Evolutionary conservation across 192 early-diverging fungal species (phyloP).

Genomic region (Glomus cerebriforme): DNA sequence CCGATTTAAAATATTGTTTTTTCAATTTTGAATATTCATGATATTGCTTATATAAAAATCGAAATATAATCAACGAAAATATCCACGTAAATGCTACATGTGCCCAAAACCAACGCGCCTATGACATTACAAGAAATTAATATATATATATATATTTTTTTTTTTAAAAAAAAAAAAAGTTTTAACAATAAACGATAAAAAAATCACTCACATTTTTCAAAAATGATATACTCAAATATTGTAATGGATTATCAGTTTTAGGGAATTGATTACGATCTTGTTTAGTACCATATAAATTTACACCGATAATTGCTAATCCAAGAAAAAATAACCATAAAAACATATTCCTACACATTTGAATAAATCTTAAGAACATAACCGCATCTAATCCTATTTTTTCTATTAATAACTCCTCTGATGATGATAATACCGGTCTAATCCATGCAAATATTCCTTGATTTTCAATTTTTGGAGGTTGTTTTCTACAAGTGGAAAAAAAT

Average conservation of each 20-base stretch:
- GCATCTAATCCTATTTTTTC: slow-evolving; percentile 72
- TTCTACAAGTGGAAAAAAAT: slow-evolving; percentile 36
- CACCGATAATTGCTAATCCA: slow-evolving; percentile 60
- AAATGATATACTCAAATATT: background rate
- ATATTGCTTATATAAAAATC: slow-evolving; percentile 56
- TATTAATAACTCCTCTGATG: slow-evolving; percentile 60
- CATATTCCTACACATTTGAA: slow-evolving; percentile 60
- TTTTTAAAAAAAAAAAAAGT: background rate
- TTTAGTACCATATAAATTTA: slow-evolving; percentile 58
- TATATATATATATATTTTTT: background rate
- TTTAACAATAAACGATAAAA: no score
- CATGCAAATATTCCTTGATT: slow-evolving; percentile 62
- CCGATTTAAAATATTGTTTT: slow-evolving; percentile 60
- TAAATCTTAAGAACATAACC: slow-evolving; percentile 68
- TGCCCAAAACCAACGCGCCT: slow-evolving; percentile 60
- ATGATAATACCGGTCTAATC: slow-evolving; percentile 57
- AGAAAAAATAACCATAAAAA: slow-evolving; percentile 57
- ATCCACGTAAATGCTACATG: slow-evolving; percentile 61
- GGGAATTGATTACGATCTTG: slow-evolving; percentile 30
- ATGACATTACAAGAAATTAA: no score
- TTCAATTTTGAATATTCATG: slow-evolving; percentile 51
- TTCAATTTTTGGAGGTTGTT: slow-evolving; percentile 65
- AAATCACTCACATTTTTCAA: background rate
- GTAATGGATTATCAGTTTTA: slow-evolving; percentile 34
- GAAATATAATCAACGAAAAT: slow-evolving; percentile 57